Conservation (phyloP, 192 early-diverging fungal genomes). For the Geranomyces variabilis region DNA sequence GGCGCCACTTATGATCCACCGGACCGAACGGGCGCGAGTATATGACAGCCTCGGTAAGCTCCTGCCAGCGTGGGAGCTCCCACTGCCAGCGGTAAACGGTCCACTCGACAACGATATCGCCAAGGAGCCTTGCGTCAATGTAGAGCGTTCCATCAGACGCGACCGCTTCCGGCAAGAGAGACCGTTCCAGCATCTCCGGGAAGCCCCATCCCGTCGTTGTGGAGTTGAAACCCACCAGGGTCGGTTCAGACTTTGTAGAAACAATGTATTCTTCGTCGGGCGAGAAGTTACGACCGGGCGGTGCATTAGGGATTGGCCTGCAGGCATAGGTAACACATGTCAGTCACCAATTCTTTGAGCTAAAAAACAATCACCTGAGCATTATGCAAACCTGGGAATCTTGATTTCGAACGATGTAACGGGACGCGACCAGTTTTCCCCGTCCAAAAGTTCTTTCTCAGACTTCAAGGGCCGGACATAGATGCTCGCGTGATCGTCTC, state of each 20-base stretch:
- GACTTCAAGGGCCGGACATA: conserved; percentile 49
- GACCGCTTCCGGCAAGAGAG: conserved; percentile 33
- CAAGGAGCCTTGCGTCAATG: conserved; percentile 42
- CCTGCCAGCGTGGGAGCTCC: conserved; percentile 31
- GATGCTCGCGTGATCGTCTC: conserved; percentile 31
- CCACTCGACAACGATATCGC: conserved; percentile 32
- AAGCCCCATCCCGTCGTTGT: conserved; percentile 54
- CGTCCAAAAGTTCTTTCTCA: conserved; percentile 34
- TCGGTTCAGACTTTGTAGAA: too few species aligned
- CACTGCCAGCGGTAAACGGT: conserved; percentile 39
- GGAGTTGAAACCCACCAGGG: conserved; percentile 20
- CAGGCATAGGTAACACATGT: too few species aligned
- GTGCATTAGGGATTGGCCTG: too few species aligned
- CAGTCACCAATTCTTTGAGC: too few species aligned
- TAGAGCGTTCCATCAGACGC: conserved; percentile 33
- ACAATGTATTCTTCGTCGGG: conserved; percentile 23
- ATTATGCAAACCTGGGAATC: conserved; percentile 24
- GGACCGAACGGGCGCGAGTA: conserved; percentile 45
- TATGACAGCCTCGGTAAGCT: conserved; percentile 13
- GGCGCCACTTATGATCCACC: conserved; percentile 37
- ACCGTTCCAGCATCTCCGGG: conserved; percentile 35
- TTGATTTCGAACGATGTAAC: conserved; percentile 42
- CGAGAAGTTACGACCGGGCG: too few species aligned
- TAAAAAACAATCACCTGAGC: not conserved
- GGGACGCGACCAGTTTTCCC: conserved; percentile 46